phyloP scores from a whole-genome alignment of 75 land plant genomes.

The Chamaecyparis obtusa region DNA sequence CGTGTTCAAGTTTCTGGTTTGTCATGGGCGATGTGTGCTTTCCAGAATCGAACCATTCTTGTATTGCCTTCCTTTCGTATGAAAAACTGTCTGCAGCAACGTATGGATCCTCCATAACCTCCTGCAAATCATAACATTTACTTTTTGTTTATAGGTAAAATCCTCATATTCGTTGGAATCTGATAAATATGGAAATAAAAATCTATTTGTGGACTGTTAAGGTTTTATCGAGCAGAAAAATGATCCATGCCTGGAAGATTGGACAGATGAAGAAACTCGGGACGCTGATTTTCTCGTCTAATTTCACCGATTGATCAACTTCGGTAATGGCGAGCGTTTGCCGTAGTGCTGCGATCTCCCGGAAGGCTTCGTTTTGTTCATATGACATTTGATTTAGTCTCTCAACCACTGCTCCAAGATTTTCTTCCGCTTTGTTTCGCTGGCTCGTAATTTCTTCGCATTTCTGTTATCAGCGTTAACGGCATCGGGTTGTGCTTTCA shows the following conservation, averaged over 20 bases:
- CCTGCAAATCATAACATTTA: conserved; percentile 11
- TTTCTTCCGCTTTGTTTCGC: background rate
- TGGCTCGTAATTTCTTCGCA: background rate
- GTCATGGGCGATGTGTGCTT: conserved; percentile 34
- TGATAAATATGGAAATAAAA: too few relatives aligned
- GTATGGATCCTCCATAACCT: conserved; percentile 40
- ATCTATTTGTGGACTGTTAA: too few relatives aligned
- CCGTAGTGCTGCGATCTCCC: background rate
- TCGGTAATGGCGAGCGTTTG: conserved; percentile 22
- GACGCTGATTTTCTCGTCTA: background rate
- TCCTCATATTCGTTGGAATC: too few relatives aligned
- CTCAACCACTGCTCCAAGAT: background rate
- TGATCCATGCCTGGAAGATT: conserved; percentile 24
- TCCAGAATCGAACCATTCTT: conserved; percentile 29
- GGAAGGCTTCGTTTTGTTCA: background rate
- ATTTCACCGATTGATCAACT: conserved; percentile 29
- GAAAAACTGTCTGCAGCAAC: conserved; percentile 45
- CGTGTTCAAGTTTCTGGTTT: conserved; percentile 15
- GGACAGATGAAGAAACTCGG: conserved; percentile 50
- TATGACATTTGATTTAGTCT: background rate
- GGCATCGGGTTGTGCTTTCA: background rate
- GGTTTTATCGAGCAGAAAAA: too few relatives aligned
- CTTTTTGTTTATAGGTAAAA: background rate
- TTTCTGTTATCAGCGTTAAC: background rate
- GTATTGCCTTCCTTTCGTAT: conserved; percentile 37